Conservation (phyloP, 1,284 basidiomycete species). For the Schizophyllum commune region DNA sequence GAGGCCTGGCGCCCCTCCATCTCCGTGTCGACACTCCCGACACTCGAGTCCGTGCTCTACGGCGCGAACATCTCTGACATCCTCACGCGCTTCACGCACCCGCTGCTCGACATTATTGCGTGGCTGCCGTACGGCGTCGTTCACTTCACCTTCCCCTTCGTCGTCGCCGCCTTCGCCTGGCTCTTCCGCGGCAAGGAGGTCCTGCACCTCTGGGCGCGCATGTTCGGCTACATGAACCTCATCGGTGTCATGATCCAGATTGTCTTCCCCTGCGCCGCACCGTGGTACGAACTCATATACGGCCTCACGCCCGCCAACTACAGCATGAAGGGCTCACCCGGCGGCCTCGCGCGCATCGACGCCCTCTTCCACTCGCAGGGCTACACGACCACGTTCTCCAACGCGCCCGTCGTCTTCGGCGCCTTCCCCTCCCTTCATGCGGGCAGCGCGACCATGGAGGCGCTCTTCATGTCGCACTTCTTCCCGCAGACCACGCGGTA, state of each 20-base stretch:
- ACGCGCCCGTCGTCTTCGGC: constrained; percentile 92
- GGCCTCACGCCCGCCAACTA: constrained; percentile 95
- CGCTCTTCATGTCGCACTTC: constrained; percentile 91
- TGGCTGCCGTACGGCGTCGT: constrained; percentile 96
- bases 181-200: constrained; percentile 63
- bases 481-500: constrained; percentile 70
- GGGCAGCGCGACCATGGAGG: constrained; percentile 86
- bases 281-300: constrained; percentile 98
- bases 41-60: constrained; percentile 90
- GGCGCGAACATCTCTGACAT: constrained; percentile 97
- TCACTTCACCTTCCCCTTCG: constrained; percentile 82
- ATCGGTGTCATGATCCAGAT: constrained; percentile 87
- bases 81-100: constrained; percentile 89
- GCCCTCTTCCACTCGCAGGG: constrained; percentile 72
- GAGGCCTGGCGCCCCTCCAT: constrained; percentile 69
- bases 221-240: constrained; percentile 93
- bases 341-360: constrained; percentile 91
- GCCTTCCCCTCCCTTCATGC: constrained; percentile 95
- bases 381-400: constrained; percentile 83
- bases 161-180: constrained; percentile 66
- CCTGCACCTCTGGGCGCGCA: constrained; percentile 81
- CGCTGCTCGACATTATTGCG: constrained; percentile 85
- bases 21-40: constrained; percentile 89
- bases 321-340: constrained; percentile 85
- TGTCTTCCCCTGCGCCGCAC: constrained; percentile 87